These are phyloP conservation scores for Botrytis deweyae DNA, from an alignment of 2,329 filamentous ascomycete genomes.

Conservation along the genomic window DNA sequence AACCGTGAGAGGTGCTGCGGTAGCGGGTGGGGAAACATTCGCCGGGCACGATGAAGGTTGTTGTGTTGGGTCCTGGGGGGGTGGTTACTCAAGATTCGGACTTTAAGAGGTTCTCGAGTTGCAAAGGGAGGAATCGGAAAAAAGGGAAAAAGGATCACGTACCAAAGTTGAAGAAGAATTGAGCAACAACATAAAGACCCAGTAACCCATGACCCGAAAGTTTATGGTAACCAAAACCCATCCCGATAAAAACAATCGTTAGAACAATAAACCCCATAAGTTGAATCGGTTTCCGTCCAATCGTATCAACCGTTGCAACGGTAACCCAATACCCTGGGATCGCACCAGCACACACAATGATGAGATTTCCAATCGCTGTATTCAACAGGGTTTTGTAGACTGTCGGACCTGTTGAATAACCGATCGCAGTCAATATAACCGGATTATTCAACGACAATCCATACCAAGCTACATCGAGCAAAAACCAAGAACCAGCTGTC, in stretches of 20 bases:
- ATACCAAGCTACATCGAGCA: slow-evolving; percentile 57
- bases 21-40: slow-evolving; percentile 42
- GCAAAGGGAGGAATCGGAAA: neutral
- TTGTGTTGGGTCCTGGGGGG: slow-evolving; percentile 28
- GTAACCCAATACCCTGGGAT: slow-evolving; percentile 82
- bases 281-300: slow-evolving; percentile 80
- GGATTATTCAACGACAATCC: slow-evolving; percentile 73
- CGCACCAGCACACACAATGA: slow-evolving; percentile 73
- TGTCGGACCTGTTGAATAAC: slow-evolving; percentile 62
- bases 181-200: slow-evolving; percentile 61
- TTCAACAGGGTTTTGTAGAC: slow-evolving; percentile 71
- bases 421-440: slow-evolving; percentile 70
- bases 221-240: slow-evolving; percentile 59
- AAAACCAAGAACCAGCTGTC: slow-evolving; percentile 84
- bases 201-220: slow-evolving; percentile 53
- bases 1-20: slow-evolving; percentile 39
- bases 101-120: neutral
- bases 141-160: neutral
- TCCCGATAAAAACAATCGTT: slow-evolving; percentile 60
- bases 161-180: slow-evolving; percentile 66
- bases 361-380: slow-evolving; percentile 74
- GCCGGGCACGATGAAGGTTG: slow-evolving; percentile 42
- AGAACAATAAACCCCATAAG: slow-evolving; percentile 60
- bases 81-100: no score
- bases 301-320: slow-evolving; percentile 69